phyloP scores from a whole-genome alignment of 2,329 filamentous ascomycete species.

The Xylaria sp. region DNA sequence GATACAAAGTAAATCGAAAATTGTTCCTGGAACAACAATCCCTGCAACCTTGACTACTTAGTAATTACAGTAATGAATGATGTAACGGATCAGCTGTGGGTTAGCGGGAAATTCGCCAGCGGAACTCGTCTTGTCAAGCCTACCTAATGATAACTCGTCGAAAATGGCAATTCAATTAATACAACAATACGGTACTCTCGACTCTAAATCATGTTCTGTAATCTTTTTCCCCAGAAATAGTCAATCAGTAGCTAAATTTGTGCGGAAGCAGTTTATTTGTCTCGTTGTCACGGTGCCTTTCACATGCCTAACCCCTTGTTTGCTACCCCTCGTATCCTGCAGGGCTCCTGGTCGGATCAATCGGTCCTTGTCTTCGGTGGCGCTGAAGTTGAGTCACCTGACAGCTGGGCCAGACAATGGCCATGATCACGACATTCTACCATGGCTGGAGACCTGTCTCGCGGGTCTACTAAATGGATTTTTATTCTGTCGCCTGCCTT shows the following conservation, averaged over 20 bases:
- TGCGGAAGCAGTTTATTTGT: not conserved
- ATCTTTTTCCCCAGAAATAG: not conserved
- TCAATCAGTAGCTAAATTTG: not conserved
- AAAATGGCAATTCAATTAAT: not conserved
- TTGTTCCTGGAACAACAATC: too few species aligned
- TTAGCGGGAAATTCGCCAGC: not conserved
- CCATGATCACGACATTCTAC: not conserved
- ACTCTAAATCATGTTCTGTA: not conserved
- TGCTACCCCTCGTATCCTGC: not conserved
- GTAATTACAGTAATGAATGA: too few species aligned
- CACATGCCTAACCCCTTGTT: constrained; percentile 10
- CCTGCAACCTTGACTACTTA: too few species aligned
- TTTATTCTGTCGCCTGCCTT: not conserved
- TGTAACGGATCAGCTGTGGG: not conserved
- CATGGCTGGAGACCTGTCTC: not conserved
- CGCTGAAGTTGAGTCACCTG: constrained; percentile 7
- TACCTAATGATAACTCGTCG: not conserved
- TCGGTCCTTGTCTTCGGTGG: constrained; percentile 13
- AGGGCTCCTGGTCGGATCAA: constrained; percentile 15
- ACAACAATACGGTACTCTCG: not conserved
- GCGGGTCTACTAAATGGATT: not conserved
- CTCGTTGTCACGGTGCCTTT: not conserved
- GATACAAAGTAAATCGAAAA: not conserved
- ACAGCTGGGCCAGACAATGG: not conserved
- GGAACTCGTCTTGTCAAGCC: not conserved